These are phyloP conservation scores for Fusarium beomiforme DNA, from an alignment of 2,329 filamentous ascomycete genomes.

Conservation along the genomic window DNA sequence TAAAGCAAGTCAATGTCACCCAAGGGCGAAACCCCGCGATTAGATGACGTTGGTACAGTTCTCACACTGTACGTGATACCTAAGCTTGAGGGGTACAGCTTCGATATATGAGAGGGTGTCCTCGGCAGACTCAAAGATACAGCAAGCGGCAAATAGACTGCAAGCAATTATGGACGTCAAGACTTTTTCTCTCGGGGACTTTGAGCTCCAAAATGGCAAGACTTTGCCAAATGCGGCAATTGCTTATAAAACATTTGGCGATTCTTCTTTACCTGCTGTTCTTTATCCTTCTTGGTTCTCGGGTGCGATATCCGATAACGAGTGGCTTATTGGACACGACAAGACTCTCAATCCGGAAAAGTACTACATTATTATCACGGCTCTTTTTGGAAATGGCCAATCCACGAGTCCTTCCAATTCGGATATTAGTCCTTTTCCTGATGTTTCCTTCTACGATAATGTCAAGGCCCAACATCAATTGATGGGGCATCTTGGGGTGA, in stretches of 20 bases:
- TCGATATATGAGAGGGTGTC: slow-evolving; percentile 10
- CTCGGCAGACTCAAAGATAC: no score
- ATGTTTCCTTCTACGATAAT: slow-evolving; percentile 60
- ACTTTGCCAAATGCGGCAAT: slow-evolving; percentile 72
- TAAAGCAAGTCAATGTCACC: slow-evolving; percentile 24
- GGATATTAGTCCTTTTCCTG: slow-evolving; percentile 53
- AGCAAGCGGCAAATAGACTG: not conserved
- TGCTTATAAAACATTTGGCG: slow-evolving; percentile 81
- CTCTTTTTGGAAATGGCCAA: slow-evolving; percentile 63
- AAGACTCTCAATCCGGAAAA: slow-evolving; percentile 69
- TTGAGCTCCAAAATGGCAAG: slow-evolving; percentile 72
- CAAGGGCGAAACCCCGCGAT: slow-evolving; percentile 29
- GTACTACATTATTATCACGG: slow-evolving; percentile 62
- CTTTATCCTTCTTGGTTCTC: slow-evolving; percentile 82
- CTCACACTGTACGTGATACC: not conserved
- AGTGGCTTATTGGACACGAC: slow-evolving; percentile 76
- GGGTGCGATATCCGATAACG: slow-evolving; percentile 72
- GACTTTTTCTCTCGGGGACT: slow-evolving; percentile 69
- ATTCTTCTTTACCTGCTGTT: slow-evolving; percentile 69
- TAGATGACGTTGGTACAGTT: not conserved
- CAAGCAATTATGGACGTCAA: slow-evolving; percentile 25
- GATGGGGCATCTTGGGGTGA: slow-evolving; percentile 54
- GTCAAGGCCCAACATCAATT: slow-evolving; percentile 59
- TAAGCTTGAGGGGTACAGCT: no score
- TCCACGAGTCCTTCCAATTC: slow-evolving; percentile 64